Base-by-base conservation (phyloP, 2,329 filamentous ascomycete genomes). In the Chaetomium olivaceum region DNA sequence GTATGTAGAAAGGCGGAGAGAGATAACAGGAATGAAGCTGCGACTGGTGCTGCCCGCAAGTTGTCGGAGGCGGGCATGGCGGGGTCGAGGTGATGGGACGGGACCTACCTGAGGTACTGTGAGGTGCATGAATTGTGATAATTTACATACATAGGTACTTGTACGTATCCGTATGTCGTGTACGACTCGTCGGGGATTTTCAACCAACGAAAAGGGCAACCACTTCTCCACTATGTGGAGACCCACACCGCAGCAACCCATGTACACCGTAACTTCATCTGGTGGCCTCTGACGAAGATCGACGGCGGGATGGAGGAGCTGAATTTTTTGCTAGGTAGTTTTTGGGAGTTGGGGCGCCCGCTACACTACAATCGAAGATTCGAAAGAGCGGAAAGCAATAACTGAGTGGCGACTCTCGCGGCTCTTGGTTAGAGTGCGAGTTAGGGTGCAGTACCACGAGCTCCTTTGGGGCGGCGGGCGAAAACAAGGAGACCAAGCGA, bases 151-250 rank as follows among this genome's bases (percentile, higher is more conserved):
- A 36, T 46, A 43, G 14, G 14, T 43, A n/a, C 9, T 48, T 48
- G n/a, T 23, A 21, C 46, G 46, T 21, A 48, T 23, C 46, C 21
- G 46, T 48, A 8, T 43, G 36, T 19, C 1, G 14, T 27, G 19
- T 39, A 51, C 39, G 11, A 48, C 33, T 3, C 4, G 27, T 61
- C 67, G 64, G 64, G 67, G 56, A 64, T 56, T 65, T 67, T 67
- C 27, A 21, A 50, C 56, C 56, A 64, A 60, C 48, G 29, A 63
- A 51, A 46, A 43, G 56, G 19, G 29, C 9, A 36, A 29, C 27
- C 14, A n/a, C 27, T 55, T 4, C 27, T 33, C 50, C 50, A 25
- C 39, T 25, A 23, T 50, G 39, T 27, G 25, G 31, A 31, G 36
- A 36, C 31, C 16, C 7, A n/a, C 39, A 43, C 39, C 39, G 39